Evolutionary conservation across 208 protist species (phyloP).

Genomic region (Trypanosoma cruzi): DNA sequence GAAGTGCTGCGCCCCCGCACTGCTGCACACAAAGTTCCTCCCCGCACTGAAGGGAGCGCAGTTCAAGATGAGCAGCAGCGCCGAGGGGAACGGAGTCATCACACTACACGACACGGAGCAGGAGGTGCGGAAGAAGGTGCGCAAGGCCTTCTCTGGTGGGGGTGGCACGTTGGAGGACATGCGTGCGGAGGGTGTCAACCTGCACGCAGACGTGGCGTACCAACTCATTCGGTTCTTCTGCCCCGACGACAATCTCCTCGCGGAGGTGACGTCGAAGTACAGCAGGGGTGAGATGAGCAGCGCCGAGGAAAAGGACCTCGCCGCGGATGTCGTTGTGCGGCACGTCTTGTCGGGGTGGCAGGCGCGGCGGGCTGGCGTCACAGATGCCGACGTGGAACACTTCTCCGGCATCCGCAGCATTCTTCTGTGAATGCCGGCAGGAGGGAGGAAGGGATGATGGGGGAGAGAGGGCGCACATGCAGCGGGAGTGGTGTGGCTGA

Average conservation of each 20-base stretch:
- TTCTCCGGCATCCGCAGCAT: conserved; percentile 83
- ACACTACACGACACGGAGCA: conserved; percentile 96
- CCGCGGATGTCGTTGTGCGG: conserved; percentile 66
- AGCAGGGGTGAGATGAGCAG: conserved; percentile 69
- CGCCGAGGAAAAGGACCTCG: conserved; percentile 77
- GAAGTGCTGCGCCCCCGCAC: conserved; percentile 91
- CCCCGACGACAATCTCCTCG: conserved; percentile 94
- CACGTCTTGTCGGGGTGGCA: conserved; percentile 73
- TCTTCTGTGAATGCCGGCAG: conserved; percentile 28
- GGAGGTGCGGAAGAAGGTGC: conserved; percentile 95
- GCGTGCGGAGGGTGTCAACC: conserved; percentile 89
- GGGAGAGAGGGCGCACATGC: background rate
- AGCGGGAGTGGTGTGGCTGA: no score
- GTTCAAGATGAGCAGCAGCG: conserved; percentile 98
- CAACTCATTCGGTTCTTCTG: conserved; percentile 98
- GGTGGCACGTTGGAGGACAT: conserved; percentile 96
- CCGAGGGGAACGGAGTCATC: conserved; percentile 89
- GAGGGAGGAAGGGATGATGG: background rate
- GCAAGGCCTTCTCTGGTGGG: conserved; percentile 98
- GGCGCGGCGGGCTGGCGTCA: conserved; percentile 55
- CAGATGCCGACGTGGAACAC: conserved; percentile 66
- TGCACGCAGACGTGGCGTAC: conserved; percentile 96
- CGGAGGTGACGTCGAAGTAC: conserved; percentile 75
- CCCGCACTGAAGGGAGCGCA: conserved; percentile 95
- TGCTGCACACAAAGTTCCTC: conserved; percentile 98